A percentile compares a stretch with the other conserved stretches of the same genome.
Evolutionary conservation across 129 eudicot species (phyloP).

Genomic region (Helichrysum umbraculigerum): DNA sequence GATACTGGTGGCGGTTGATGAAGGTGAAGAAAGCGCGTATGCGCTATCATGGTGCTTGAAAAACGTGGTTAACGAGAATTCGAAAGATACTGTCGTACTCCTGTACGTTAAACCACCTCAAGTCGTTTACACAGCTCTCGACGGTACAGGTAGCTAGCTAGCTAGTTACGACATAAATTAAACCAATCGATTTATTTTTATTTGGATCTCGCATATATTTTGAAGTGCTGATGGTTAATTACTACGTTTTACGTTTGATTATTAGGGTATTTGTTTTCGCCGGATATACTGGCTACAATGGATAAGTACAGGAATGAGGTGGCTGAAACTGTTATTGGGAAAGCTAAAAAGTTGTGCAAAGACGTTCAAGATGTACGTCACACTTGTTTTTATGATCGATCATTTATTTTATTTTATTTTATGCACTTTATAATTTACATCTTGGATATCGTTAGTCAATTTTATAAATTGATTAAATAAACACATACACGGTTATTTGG

Average conservation of each 20-base stretch:
- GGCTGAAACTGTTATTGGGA: slow-evolving; percentile 42
- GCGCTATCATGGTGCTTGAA: slow-evolving; percentile 79
- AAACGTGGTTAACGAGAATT: slow-evolving; percentile 35
- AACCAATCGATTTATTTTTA: neutral
- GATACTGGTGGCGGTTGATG: slow-evolving; percentile 76
- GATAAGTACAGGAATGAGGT: slow-evolving; percentile 48
- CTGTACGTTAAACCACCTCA: slow-evolving; percentile 60
- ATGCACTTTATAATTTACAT: neutral
- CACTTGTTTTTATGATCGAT: neutral
- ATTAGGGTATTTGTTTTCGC: slow-evolving; percentile 46
- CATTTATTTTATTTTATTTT: neutral
- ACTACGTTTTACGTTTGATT: neutral
- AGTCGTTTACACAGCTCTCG: slow-evolving; percentile 51
- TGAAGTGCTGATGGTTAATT: neutral
- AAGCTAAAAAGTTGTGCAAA: slow-evolving; percentile 50
- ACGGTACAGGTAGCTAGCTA: slow-evolving; percentile 48
- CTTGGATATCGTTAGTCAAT: too few relatives aligned
- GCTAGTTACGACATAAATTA: neutral
- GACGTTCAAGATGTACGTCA: slow-evolving; percentile 26
- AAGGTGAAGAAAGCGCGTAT: slow-evolving; percentile 72
- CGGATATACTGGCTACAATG: slow-evolving; percentile 41
- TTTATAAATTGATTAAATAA: too few relatives aligned
- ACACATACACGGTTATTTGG: too few relatives aligned
- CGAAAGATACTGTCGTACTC: slow-evolving; percentile 55
- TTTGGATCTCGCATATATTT: neutral